Evolutionary conservation across 2,329 filamentous ascomycete species (phyloP), one percentile per base, ranked within the genome.

Genomic region (Epichloe amarillans): DNA sequence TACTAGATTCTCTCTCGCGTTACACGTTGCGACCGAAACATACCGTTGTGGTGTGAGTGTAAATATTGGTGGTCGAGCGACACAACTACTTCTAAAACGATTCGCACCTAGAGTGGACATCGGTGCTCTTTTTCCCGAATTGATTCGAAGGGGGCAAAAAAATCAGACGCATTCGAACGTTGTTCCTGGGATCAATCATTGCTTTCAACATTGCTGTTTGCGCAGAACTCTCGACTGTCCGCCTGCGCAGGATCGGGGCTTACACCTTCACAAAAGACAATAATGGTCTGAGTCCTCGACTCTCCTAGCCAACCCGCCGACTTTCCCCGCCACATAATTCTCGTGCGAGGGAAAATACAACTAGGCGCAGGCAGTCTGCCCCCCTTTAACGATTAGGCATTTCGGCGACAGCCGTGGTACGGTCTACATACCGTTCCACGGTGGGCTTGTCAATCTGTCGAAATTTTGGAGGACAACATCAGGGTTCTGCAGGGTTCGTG

Each of bases 391-490:
- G 19, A 43, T 15, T 57, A 57, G 52, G 59, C 60, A 61, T 55
- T 56, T 58, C 49, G 52, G 62, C 50, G 59, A 57, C 56, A 44
- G 55, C 59, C 64, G 62, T 66, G 63, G 61, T 61, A 64, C 63
- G 66, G 70, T 72, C 68, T 58, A 66, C 68, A 59, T 58, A 53
- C 61, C 62, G 65, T 70, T 62, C 59, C 62, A 69, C 66, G 61
- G 58, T 44, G 47, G 54, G 37, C 55, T 60, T 55, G 51, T 55
- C 53, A 47, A 54, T 53, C 52, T 55, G 53, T 54, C 44, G 46
- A 53, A 52, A 43, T 43, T 41, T 53, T 51, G 50, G 49, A 55
- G 50, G 50, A 51, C 43, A 35, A 42, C 46, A 42, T 43, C 39
- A 42, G 54, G 10, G 36, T 53, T 50, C 55, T 61, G 54, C 58